Percentiles rank a stretch among this genome's conserved stretches.
These are phyloP conservation scores for Ambrosia artemisiifolia DNA, from an alignment of 129 eudicot genomes.

Conservation along the genomic window DNA sequence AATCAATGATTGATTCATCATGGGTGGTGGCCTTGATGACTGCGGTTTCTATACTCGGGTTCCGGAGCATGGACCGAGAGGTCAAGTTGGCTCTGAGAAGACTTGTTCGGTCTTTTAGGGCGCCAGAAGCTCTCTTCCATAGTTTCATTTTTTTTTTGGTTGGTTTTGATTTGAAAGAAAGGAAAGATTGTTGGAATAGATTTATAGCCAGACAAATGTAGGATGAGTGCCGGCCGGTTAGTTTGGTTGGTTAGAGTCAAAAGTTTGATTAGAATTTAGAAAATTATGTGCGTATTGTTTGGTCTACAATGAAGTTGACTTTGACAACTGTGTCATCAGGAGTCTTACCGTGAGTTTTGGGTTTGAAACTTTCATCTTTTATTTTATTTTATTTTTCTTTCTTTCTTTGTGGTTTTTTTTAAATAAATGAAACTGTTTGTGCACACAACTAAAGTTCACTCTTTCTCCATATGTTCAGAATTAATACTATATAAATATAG, in stretches of 20 bases:
- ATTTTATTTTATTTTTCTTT: background rate
- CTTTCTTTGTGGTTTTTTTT: too few relatives aligned
- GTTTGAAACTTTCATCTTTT: constrained; percentile 16
- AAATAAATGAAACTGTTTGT: too few relatives aligned
- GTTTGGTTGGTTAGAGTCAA: constrained; percentile 15
- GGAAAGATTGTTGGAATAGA: background rate
- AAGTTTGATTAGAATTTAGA: constrained; percentile 9
- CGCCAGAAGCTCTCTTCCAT: constrained; percentile 62
- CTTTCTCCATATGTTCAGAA: too few relatives aligned
- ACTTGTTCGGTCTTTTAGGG: constrained; percentile 62
- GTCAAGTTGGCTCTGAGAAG: constrained; percentile 45
- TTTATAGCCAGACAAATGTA: constrained; percentile 18
- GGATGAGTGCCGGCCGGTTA: constrained; percentile 30
- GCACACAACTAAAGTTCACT: too few relatives aligned
- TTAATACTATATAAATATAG: too few relatives aligned
- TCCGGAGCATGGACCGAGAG: constrained; percentile 39
- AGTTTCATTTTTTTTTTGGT: constrained; percentile 55
- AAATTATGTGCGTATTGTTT: constrained; percentile 10
- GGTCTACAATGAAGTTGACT: constrained; percentile 24
- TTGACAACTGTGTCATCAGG: constrained; percentile 22
- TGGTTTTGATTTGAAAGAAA: background rate
- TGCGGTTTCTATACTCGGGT: constrained; percentile 51
- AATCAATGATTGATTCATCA: constrained; percentile 41
- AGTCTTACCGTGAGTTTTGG: constrained; percentile 25
- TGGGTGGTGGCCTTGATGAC: constrained; percentile 75